phyloP scores from a whole-genome alignment of 805 yeast genomes.

The Candida silvatica region DNA sequence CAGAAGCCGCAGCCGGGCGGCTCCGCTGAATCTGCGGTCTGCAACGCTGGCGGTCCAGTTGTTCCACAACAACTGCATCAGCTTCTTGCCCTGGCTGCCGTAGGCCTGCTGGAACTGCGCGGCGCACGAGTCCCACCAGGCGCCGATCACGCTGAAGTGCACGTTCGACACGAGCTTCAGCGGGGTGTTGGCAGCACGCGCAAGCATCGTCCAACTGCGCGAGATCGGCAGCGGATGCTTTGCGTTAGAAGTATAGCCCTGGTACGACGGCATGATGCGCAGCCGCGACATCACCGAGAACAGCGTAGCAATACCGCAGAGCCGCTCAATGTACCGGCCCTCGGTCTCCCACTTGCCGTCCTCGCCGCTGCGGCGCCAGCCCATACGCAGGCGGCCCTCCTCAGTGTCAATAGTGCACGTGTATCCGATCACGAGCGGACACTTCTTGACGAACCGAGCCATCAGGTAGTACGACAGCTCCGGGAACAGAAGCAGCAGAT shows the following conservation, averaged over 20 bases:
- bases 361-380: conserved; percentile 58
- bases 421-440: conserved; percentile 83
- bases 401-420: conserved; percentile 70
- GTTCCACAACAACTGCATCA: conserved; percentile 37
- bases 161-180: conserved; percentile 44
- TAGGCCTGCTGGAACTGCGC: conserved; percentile 43
- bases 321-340: conserved; percentile 70
- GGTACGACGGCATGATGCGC: conserved; percentile 17
- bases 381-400: conserved; percentile 78
- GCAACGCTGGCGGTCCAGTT: conserved; percentile 47
- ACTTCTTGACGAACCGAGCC: conserved; percentile 85
- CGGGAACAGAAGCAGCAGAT: conserved; percentile 38
- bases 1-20: conserved; percentile 64
- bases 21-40: conserved; percentile 58
- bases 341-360: conserved; percentile 46
- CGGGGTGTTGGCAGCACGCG: conserved; percentile 59
- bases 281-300: conserved; percentile 68
- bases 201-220: conserved; percentile 62
- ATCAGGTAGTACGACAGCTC: conserved; percentile 48
- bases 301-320: conserved; percentile 77
- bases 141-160: conserved; percentile 62
- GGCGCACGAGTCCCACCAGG: conserved; percentile 92
- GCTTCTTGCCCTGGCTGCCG: conserved; percentile 63
- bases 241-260: conserved; percentile 15
- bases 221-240: conserved; percentile 49